Percentiles rank a stretch among this genome's conserved stretches.
Conservation (phyloP, 2,329 filamentous ascomycete genomes). For the Trichoderma sp. region DNA sequence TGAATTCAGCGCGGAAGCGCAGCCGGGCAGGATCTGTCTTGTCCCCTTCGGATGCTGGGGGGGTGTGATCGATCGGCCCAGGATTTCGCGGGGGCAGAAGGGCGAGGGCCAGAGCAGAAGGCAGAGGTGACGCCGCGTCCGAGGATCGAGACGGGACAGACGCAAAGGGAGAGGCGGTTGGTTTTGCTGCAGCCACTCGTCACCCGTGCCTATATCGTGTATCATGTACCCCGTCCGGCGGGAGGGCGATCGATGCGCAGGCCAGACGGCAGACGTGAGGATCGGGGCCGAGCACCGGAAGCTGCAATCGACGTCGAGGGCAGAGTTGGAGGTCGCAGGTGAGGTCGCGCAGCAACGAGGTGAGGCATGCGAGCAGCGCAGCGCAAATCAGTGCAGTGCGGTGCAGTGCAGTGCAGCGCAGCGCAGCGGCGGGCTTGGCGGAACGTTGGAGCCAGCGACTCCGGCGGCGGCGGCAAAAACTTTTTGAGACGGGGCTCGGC, state of each 20-base stretch:
- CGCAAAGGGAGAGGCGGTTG: conserved; percentile 20
- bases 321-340: not conserved
- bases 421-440: conserved; percentile 29
- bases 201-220: conserved; percentile 26
- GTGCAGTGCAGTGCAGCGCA: too few relatives aligned
- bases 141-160: not conserved
- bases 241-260: conserved; percentile 26
- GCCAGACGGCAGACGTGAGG: conserved; percentile 18
- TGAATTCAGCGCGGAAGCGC: conserved; percentile 30
- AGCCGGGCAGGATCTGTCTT: conserved; percentile 27
- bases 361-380: conserved; percentile 41
- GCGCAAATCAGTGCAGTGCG: too few relatives aligned
- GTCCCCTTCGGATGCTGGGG: conserved; percentile 9
- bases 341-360: conserved; percentile 43
- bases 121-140: conserved; percentile 29
- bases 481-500: not conserved
- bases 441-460: conserved; percentile 24
- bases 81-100: conserved; percentile 10
- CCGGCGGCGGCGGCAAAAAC: conserved; percentile 16
- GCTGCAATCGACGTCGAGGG: not conserved
- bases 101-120: not conserved
- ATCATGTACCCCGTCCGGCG: conserved; percentile 29
- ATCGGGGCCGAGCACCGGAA: conserved; percentile 8
- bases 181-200: conserved; percentile 36
- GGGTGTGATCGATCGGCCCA: conserved; percentile 26